A percentile compares a stretch with the other conserved stretches of the same genome.
Conservation (phyloP, 805 yeast species). For the Teunomyces tritomae region DNA sequence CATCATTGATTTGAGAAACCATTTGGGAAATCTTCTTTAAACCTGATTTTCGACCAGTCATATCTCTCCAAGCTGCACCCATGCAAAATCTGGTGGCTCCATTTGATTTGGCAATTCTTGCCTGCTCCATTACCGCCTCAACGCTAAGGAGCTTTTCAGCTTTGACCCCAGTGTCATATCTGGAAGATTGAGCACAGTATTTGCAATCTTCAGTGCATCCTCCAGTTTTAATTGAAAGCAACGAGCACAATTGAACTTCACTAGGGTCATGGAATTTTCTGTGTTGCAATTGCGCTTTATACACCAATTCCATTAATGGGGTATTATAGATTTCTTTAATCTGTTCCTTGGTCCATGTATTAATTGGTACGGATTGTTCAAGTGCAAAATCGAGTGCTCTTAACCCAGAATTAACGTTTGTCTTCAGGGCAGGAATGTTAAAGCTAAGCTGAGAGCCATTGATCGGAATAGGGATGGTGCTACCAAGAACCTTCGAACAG, state of each 20-base stretch:
- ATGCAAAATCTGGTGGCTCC: conserved; percentile 79
- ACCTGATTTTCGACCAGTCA: conserved; percentile 73
- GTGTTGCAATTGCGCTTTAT: conserved; percentile 63
- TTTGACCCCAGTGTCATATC: conserved; percentile 67
- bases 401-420: not conserved
- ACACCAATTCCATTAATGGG: conserved; percentile 62
- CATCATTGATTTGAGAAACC: conserved; percentile 58
- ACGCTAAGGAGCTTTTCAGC: conserved; percentile 62
- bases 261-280: conserved; percentile 63
- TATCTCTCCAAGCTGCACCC: conserved; percentile 89
- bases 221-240: conserved; percentile 73
- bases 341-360: conserved; percentile 60
- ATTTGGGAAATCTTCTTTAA: conserved; percentile 59
- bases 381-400: conserved; percentile 11
- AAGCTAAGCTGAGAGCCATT: conserved; percentile 8
- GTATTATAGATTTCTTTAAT: conserved; percentile 59
- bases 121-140: conserved; percentile 63
- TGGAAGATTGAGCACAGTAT: conserved; percentile 74
- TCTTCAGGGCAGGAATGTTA: conserved; percentile 6
- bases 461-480: not conserved
- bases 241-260: conserved; percentile 72
- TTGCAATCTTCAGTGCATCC: conserved; percentile 83
- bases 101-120: conserved; percentile 60
- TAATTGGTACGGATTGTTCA: conserved; percentile 15
- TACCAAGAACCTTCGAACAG: not conserved